Evolutionary conservation across 2,329 filamentous ascomycete species (phyloP).

Genomic region (Fusarium floridanum): DNA sequence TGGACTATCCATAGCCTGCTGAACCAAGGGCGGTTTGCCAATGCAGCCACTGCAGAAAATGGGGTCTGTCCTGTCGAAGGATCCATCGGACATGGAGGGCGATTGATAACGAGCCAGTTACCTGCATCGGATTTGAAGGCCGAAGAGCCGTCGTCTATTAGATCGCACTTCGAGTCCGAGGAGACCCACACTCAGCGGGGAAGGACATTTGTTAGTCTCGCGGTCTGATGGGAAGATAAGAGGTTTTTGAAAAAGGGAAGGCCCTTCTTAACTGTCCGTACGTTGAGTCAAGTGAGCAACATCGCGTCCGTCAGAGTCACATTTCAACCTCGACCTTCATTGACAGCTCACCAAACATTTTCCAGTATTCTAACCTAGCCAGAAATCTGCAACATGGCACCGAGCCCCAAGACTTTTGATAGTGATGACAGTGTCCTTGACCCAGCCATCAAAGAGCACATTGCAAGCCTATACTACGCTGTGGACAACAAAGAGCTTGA

Average conservation of each 20-base stretch:
- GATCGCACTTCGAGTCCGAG: neutral
- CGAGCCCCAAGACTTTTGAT: neutral
- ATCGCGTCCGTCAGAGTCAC: neutral
- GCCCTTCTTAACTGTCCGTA: neutral
- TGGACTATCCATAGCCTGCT: too few relatives aligned
- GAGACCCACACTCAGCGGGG: neutral
- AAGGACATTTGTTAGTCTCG: neutral
- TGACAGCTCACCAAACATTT: neutral
- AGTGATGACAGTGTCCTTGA: neutral
- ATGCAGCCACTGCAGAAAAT: too few relatives aligned
- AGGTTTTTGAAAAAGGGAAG: neutral
- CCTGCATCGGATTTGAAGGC: neutral
- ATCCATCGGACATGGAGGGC: neutral
- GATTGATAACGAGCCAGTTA: neutral
- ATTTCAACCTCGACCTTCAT: neutral
- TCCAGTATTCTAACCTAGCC: neutral
- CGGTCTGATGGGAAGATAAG: neutral
- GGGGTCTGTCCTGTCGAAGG: neutral
- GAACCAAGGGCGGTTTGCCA: too few relatives aligned
- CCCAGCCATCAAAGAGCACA: neutral
- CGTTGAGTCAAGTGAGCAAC: neutral
- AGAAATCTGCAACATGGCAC: neutral
- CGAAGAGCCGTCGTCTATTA: neutral
- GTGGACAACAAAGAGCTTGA: neutral
- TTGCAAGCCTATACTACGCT: neutral